Evolutionary conservation across 495 filamentous ascomycete species (phyloP), one percentile per base, ranked within the genome.

Genomic region (Amniculicola lignicola): DNA sequence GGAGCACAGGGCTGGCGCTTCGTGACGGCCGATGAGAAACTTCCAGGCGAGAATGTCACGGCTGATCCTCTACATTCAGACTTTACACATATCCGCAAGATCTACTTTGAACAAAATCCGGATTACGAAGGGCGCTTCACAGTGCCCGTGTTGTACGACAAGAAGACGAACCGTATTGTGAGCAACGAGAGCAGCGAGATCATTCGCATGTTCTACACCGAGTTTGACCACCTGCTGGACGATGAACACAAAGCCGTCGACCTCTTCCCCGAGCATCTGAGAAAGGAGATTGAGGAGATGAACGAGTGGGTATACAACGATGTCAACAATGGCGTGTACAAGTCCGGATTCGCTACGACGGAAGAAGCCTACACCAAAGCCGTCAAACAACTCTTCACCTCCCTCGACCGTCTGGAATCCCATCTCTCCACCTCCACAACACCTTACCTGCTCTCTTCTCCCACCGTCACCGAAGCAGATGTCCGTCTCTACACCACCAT

Each of bases 241-340:
- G 72, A 77, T 37, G 51, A 79, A 54, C 80, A 78, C 69, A 77
- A 80, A 31, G 77, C 81, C 27, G 61, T 84, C 1, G 82, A 84
- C 59, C 78, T 87, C 35, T 85, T 83, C 64, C 88, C 88, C 0
- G 54, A 72, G 25, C 58, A 75, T 1, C 72, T 90, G 16, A 75
- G 73, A 21, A 48, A 67, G 40, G 67, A 84, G 16, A 93, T 95
- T 65, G 87, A 95, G 55, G 75, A 77, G 38, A 72, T 83, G 50
- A 93, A 93, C 67, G 80, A 82, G 25, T 94, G 89, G 89, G 83
- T 85, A 53, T 93, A 93, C 71, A 78, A 87, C 62, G 80, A 86
- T 54, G 76, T 95, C 67, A 95, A 95, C 69, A 90, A 91, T 66
- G 90, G 88, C 31, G 88, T 94, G 27, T 94, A 94, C 74, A 87